Evolutionary conservation across 768 basidiomycete genomes (phyloP).

Genomic region (Boletus vinaceobasis): DNA sequence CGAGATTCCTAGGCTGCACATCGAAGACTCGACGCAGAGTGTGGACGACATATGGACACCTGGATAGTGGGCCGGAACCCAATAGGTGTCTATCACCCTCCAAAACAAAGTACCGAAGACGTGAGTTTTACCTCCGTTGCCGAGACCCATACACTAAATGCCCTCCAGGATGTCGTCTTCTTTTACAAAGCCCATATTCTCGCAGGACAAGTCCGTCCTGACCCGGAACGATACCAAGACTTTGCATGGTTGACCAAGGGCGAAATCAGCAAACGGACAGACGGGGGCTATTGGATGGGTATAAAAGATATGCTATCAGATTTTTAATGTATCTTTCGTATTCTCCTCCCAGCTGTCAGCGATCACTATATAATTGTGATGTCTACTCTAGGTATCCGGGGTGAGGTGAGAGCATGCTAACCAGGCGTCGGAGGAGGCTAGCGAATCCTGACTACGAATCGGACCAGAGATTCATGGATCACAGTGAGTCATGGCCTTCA

Average conservation of each 20-base stretch:
- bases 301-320: constrained; percentile 83
- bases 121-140: constrained; percentile 24
- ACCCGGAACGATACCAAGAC: constrained; percentile 53
- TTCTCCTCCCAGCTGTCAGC: neutral
- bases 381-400: neutral
- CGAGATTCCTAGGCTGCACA: constrained; percentile 58
- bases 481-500: no score
- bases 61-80: constrained; percentile 94
- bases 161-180: constrained; percentile 65
- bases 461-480: no score
- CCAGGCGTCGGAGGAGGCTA: neutral
- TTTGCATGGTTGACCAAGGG: constrained; percentile 95
- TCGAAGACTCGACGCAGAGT: constrained; percentile 64
- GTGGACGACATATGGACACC: constrained; percentile 82
- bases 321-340: constrained; percentile 22
- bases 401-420: neutral
- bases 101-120: constrained; percentile 34
- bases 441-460: no score
- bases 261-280: constrained; percentile 75
- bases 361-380: neutral
- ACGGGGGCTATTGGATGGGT: constrained; percentile 67
- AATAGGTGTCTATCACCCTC: constrained; percentile 70
- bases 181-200: constrained; percentile 94
- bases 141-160: constrained; percentile 1
- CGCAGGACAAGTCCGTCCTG: constrained; percentile 74